A percentile compares a stretch with the other conserved stretches of the same genome.
These are phyloP conservation scores for Streptanthus diversifolius DNA, from an alignment of 345 rosid genomes.

Conservation along the genomic window DNA sequence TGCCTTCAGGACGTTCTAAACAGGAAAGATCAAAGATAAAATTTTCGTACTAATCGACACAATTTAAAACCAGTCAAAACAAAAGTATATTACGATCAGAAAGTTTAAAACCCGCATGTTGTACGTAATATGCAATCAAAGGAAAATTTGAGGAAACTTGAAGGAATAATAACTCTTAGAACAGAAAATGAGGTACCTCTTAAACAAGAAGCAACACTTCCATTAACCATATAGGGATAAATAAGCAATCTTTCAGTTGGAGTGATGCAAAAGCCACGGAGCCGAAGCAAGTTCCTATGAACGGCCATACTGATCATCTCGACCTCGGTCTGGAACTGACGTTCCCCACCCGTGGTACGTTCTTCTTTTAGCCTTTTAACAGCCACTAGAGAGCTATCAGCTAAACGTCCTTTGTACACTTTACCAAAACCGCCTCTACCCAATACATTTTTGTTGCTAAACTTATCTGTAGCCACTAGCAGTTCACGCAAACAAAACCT, in stretches of 20 bases:
- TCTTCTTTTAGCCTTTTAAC: conserved; percentile 89
- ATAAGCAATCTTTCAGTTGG: conserved; percentile 90
- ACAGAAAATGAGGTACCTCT: conserved; percentile 48
- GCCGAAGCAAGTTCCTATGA: conserved; percentile 78
- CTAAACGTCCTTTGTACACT: conserved; percentile 85
- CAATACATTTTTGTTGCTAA: conserved; percentile 62
- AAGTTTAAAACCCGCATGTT: background rate
- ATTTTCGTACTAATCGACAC: background rate
- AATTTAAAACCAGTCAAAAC: background rate
- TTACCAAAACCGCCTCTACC: conserved; percentile 93
- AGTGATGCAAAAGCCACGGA: conserved; percentile 93
- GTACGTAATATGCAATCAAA: background rate
- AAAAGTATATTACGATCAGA: background rate
- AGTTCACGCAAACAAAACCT: conserved; percentile 84
- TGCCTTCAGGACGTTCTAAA: conserved; percentile 54
- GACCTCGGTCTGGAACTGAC: conserved; percentile 92
- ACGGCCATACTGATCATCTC: conserved; percentile 97
- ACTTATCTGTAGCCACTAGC: conserved; percentile 77
- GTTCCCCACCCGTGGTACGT: conserved; percentile 78
- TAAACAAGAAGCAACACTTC: conserved; percentile 94
- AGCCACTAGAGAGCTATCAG: conserved; percentile 73
- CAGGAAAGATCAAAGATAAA: background rate
- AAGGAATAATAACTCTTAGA: background rate
- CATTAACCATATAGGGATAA: conserved; percentile 84
- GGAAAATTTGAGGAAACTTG: background rate